Evolutionary conservation across 139 green algal genomes (phyloP).

Genomic region (Volvox africanus): DNA sequence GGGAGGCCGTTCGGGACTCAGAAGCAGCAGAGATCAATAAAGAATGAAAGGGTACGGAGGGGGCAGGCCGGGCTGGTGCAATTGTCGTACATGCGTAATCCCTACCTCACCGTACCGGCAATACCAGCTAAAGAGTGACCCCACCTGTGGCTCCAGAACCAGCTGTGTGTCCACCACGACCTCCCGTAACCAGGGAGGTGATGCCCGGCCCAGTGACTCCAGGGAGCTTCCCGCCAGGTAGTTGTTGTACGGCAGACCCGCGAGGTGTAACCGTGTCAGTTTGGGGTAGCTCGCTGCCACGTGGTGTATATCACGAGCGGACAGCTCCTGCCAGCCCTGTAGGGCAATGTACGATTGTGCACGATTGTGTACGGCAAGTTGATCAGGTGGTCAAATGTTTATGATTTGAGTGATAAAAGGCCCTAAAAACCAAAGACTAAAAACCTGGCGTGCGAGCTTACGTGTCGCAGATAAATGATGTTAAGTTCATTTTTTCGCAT

Average conservation of each 20-base stretch:
- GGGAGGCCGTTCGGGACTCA: neutral
- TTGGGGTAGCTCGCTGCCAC: slow-evolving; percentile 31
- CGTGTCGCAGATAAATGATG: neutral
- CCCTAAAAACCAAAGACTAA: neutral
- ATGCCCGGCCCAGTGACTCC: neutral
- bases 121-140: neutral
- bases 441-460: neutral
- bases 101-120: neutral
- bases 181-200: neutral
- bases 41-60: neutral
- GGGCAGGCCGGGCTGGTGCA: neutral
- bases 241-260: neutral
- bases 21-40: neutral
- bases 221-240: slow-evolving; percentile 17
- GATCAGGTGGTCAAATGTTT: neutral
- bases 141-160: neutral
- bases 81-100: neutral
- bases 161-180: slow-evolving; percentile 33
- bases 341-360: neutral
- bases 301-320: slow-evolving; percentile 32
- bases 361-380: neutral
- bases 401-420: neutral
- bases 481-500: no score
- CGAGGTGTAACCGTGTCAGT: slow-evolving; percentile 15
- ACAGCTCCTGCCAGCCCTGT: slow-evolving; percentile 48